Evolutionary conservation across 768 basidiomycete species (phyloP), one percentile per base, ranked within the genome.

Genomic region (Rhodotorula paludigena): DNA sequence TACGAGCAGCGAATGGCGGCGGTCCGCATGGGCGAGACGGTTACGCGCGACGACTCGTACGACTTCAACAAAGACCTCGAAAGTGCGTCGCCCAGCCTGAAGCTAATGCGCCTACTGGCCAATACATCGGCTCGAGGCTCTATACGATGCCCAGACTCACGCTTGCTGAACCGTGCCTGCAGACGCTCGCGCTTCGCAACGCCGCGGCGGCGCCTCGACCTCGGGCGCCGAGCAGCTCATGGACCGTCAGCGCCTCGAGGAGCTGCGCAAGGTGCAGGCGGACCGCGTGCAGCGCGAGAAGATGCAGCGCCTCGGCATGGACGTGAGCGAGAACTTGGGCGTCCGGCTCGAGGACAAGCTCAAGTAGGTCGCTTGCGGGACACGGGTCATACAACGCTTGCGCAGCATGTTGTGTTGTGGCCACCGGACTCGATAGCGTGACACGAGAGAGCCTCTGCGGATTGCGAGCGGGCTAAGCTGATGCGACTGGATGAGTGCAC

Each of bases 11-110:
- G 55, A 35, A 68, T 68, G 71, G n/a, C 20, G 8, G 66, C 71
- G 15, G 57, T 72, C 9, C 41, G 66, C 20, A 68, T 63, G 63
- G 71, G 71, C 23, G 66, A 72, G 64, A 72, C 66, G 38, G 57
- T 72, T 30, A 63, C 58, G 2, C 30, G 33, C 18, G 30, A 14
- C 51, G 58, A 63, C 41, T 14, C 38, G 11, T 71, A 71, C 65
- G 69, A 71, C 47, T 63, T 63, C 23, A 39, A 15, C 30, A 57
- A 57, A 32, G 70, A 68, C 38, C 30, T 64, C 38, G 58, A 63
- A 12, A 14, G 61, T 55, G 57, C 44, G 64, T 58, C 1, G 20
- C 4, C 14, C 30, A 9, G 8, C 53, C n/a, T n/a, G n/a, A n/a
- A n/a, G n/a, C n/a, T n/a, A n/a, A n/a, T n/a, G n/a, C n/a, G n/a